A percentile compares a stretch with the other conserved stretches of the same genome.
phyloP scores from a whole-genome alignment of 495 filamentous ascomycete species.

The Penicillium ucsense region DNA sequence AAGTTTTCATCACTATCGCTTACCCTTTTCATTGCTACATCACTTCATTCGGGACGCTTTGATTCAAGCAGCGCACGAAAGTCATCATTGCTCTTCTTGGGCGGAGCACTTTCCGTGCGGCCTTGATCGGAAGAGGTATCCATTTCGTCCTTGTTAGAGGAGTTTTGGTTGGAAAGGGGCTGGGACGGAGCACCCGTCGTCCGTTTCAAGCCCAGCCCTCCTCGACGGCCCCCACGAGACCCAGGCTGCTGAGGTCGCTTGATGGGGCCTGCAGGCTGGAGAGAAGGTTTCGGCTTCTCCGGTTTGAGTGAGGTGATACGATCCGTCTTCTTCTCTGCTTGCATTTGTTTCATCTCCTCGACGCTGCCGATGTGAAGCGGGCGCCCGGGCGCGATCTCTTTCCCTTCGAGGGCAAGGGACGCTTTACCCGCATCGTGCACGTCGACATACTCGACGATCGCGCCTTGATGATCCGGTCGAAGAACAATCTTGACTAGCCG shows the following conservation, averaged over 20 bases:
- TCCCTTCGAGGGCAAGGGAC: conserved; percentile 58
- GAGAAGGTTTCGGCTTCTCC: conserved; percentile 33
- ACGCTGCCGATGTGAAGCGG: conserved; percentile 60
- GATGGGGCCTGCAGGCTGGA: conserved; percentile 44
- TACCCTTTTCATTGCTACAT: conserved; percentile 8
- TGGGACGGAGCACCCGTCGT: conserved; percentile 11
- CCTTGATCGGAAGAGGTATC: conserved; percentile 24
- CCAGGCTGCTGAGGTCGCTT: conserved; percentile 48
- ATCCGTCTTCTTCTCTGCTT: conserved; percentile 46
- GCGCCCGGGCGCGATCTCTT: conserved; percentile 54
- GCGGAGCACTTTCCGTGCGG: conserved; percentile 14
- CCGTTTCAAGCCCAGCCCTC: conserved; percentile 48
- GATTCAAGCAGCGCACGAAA: conserved; percentile 67
- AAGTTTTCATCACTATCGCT: conserved; percentile 9
- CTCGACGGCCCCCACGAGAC: conserved; percentile 37
- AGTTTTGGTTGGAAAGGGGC: conserved; percentile 1
- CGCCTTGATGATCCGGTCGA: conserved; percentile 72
- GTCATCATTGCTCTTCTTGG: conserved; percentile 74
- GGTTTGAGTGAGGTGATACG: conserved; percentile 30
- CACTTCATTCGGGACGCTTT: conserved; percentile 23
- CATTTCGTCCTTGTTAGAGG: conserved; percentile 29
- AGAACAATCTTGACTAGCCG: conserved; percentile 45
- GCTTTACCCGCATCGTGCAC: conserved; percentile 66
- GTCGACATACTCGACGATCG: conserved; percentile 71
- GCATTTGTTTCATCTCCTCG: conserved; percentile 54